These are phyloP conservation scores for Clathrus columnatus DNA, from an alignment of 768 basidiomycete species.

Conservation along the genomic window DNA sequence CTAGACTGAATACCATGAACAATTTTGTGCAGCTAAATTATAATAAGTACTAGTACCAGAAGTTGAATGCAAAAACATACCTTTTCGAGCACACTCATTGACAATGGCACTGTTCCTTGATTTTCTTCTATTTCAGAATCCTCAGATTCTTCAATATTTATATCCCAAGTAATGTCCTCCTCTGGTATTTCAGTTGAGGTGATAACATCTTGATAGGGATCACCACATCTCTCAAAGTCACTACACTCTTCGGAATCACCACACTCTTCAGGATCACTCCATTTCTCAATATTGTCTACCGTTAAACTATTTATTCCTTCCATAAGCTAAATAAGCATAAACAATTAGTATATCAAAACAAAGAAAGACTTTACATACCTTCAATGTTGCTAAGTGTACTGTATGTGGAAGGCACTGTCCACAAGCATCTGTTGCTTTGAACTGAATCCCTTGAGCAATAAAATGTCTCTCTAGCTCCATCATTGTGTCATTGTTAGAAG, in stretches of 20 bases:
- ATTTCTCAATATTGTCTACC: too few relatives aligned
- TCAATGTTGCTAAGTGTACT: slow-evolving; percentile 28
- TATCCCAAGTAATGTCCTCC: too few relatives aligned
- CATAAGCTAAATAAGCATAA: neutral
- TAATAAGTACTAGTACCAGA: neutral
- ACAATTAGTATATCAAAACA: neutral
- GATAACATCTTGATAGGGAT: too few relatives aligned
- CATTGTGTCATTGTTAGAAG: slow-evolving; percentile 30
- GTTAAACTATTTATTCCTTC: neutral
- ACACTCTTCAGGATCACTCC: too few relatives aligned
- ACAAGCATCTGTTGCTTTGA: slow-evolving; percentile 19
- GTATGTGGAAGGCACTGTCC: slow-evolving; percentile 32
- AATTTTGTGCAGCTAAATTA: neutral
- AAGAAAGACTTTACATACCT: slow-evolving; percentile 15
- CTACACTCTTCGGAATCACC: too few relatives aligned
- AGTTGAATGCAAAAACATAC: neutral
- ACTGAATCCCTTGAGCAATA: slow-evolving; percentile 15
- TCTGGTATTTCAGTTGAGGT: too few relatives aligned
- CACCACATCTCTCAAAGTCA: too few relatives aligned
- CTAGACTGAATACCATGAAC: neutral
- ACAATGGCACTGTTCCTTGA: too few relatives aligned
- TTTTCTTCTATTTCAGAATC: too few relatives aligned
- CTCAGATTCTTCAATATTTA: too few relatives aligned
- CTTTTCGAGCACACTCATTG: neutral
- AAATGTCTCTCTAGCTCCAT: slow-evolving; percentile 17